Percentiles rank a stretch among this genome's conserved stretches.
These are phyloP conservation scores for Metarhizium rileyi DNA, from an alignment of 2,329 filamentous ascomycete genomes.

Conservation along the genomic window DNA sequence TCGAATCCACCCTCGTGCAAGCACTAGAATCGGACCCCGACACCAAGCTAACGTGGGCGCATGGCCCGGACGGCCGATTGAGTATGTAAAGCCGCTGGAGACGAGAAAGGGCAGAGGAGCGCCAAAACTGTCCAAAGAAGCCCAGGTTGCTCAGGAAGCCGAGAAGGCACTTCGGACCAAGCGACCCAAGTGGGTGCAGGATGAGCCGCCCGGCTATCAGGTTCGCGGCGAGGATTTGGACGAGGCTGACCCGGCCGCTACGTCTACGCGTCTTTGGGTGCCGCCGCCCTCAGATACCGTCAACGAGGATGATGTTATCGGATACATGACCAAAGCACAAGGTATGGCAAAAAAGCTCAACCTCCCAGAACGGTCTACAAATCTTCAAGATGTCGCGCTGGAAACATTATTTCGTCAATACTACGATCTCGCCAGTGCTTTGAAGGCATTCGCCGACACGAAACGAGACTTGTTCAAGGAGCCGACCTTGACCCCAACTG, in stretches of 20 bases:
- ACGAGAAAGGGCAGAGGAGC: slow-evolving; percentile 79
- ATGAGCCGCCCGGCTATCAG: slow-evolving; percentile 80
- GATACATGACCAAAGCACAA: slow-evolving; percentile 66
- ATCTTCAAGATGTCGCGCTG: slow-evolving; percentile 77
- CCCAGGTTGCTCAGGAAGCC: slow-evolving; percentile 69
- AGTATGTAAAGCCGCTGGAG: slow-evolving; percentile 82
- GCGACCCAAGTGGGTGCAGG: slow-evolving; percentile 86
- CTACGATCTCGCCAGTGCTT: slow-evolving; percentile 61
- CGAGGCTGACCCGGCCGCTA: slow-evolving; percentile 63
- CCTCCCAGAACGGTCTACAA: slow-evolving; percentile 69
- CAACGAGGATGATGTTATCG: slow-evolving; percentile 53
- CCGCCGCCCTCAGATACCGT: slow-evolving; percentile 50
- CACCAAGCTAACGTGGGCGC: slow-evolving; percentile 80
- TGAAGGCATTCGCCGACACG: slow-evolving; percentile 58
- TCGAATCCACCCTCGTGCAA: slow-evolving; percentile 90
- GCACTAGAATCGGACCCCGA: slow-evolving; percentile 80
- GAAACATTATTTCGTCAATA: slow-evolving; percentile 61
- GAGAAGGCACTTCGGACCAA: slow-evolving; percentile 72
- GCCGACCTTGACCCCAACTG: slow-evolving; percentile 65
- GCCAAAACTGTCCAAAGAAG: slow-evolving; percentile 69
- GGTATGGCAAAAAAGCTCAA: slow-evolving; percentile 55
- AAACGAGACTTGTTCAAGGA: slow-evolving; percentile 72
- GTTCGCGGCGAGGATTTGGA: slow-evolving; percentile 69
- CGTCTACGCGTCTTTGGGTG: slow-evolving; percentile 68
- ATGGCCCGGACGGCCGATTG: slow-evolving; percentile 81